phyloP scores from a whole-genome alignment of 2,329 filamentous ascomycete species.

The Diaporthe longicolla region DNA sequence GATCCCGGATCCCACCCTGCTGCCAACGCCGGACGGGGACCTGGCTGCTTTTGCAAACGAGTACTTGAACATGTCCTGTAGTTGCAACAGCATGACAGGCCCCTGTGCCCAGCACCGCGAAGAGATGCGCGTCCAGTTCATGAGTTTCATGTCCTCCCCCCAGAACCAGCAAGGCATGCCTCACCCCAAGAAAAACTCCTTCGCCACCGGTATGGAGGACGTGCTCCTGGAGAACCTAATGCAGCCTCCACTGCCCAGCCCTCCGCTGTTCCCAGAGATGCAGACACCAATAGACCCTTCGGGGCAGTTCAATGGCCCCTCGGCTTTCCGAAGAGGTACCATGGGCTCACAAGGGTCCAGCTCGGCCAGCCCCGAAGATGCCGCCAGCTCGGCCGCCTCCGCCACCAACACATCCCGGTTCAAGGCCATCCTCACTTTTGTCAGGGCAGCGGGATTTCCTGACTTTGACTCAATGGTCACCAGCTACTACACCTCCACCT shows the following conservation, averaged over 20 bases:
- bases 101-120: slow-evolving; percentile 27
- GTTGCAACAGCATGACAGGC: slow-evolving; percentile 31
- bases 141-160: slow-evolving; percentile 30
- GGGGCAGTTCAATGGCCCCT: background rate
- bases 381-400: slow-evolving; percentile 20
- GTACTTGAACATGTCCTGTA: slow-evolving; percentile 28
- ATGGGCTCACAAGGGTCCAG: slow-evolving; percentile 19
- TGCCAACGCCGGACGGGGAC: slow-evolving; percentile 25
- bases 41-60: slow-evolving; percentile 23
- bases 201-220: slow-evolving; percentile 17
- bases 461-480: slow-evolving; percentile 32
- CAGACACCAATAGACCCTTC: slow-evolving; percentile 11
- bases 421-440: slow-evolving; percentile 32
- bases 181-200: slow-evolving; percentile 6
- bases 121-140: slow-evolving; percentile 30
- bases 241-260: slow-evolving; percentile 20
- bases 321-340: slow-evolving; percentile 16
- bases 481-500: slow-evolving; percentile 21
- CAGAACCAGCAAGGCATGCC: slow-evolving; percentile 1
- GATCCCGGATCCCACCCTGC: slow-evolving; percentile 24
- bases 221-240: slow-evolving; percentile 22
- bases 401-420: slow-evolving; percentile 29
- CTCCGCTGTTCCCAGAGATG: slow-evolving; percentile 27
- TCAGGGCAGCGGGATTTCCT: slow-evolving; percentile 20
- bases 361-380: background rate